Percentiles rank a stretch among this genome's conserved stretches.
These are phyloP conservation scores for Xylaria venustula DNA, from an alignment of 495 filamentous ascomycete genomes.

Conservation along the genomic window DNA sequence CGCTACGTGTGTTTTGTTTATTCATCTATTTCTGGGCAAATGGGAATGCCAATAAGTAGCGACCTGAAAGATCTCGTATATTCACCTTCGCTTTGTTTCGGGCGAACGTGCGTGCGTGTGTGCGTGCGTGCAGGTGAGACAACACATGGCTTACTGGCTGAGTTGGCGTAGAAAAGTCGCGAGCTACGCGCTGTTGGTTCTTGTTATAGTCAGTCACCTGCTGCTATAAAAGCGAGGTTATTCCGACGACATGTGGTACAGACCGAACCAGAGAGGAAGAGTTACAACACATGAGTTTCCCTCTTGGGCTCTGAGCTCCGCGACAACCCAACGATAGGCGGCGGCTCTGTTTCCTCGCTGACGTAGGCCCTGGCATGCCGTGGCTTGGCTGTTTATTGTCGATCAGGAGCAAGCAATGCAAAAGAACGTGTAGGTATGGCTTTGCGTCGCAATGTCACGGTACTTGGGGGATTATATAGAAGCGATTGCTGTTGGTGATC, in stretches of 20 bases:
- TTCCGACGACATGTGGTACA: background rate
- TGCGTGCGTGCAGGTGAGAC: background rate
- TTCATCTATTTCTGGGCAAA: background rate
- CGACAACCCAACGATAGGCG: conserved; percentile 1
- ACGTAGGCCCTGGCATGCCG: background rate
- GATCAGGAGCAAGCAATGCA: background rate
- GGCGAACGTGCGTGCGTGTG: too few species aligned
- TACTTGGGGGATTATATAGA: background rate
- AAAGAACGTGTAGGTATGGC: background rate
- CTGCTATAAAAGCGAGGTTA: background rate
- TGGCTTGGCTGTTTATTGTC: background rate
- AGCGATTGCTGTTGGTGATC: background rate
- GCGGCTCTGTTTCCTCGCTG: background rate
- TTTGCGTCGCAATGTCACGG: background rate
- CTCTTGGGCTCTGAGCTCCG: conserved; percentile 1
- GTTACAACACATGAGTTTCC: background rate
- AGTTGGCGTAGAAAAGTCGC: background rate
- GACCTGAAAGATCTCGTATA: too few species aligned
- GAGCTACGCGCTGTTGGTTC: background rate
- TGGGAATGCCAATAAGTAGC: background rate
- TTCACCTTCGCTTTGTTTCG: too few species aligned
- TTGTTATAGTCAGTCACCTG: background rate
- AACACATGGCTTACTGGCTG: background rate
- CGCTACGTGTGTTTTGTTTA: background rate
- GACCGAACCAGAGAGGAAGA: too few species aligned